These are phyloP conservation scores for Chaetomium cochliodes DNA, from an alignment of 495 filamentous ascomycete genomes.

Conservation along the genomic window DNA sequence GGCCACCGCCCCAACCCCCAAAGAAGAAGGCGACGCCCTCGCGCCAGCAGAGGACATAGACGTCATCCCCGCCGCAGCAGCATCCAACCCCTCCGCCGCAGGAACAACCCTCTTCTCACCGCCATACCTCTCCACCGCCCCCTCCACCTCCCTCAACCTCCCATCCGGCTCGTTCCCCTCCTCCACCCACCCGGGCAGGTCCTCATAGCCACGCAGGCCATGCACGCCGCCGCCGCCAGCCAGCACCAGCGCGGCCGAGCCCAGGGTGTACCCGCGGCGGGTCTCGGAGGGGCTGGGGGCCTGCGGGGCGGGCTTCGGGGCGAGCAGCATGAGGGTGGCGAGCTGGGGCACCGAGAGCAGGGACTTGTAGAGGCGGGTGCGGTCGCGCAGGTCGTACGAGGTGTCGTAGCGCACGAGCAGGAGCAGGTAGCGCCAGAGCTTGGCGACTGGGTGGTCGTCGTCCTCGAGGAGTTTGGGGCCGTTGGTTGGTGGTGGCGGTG, in stretches of 20 bases:
- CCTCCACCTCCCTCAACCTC: constrained; percentile 59
- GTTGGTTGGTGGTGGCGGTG: not conserved
- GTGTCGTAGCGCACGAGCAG: constrained; percentile 86
- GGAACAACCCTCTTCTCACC: constrained; percentile 49
- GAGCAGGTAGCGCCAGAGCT: constrained; percentile 81
- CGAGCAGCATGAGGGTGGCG: constrained; percentile 83
- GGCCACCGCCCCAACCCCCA: constrained; percentile 58
- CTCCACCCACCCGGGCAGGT: constrained; percentile 81
- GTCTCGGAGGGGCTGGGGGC: constrained; percentile 79
- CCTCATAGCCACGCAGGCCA: constrained; percentile 71
- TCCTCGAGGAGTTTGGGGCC: constrained; percentile 39
- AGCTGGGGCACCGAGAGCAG: constrained; percentile 80
- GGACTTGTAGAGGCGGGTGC: constrained; percentile 80
- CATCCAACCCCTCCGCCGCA: constrained; percentile 65
- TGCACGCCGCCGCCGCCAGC: constrained; percentile 69
- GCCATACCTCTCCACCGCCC: constrained; percentile 35
- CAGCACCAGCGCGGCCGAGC: constrained; percentile 79
- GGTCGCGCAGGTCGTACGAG: constrained; percentile 92
- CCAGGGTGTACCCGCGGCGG: constrained; percentile 70
- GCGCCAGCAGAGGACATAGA: constrained; percentile 38
- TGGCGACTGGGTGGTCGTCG: constrained; percentile 64
- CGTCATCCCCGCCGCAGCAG: constrained; percentile 49
- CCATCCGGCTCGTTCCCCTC: constrained; percentile 76
- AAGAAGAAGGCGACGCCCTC: constrained; percentile 50
- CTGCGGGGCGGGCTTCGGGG: constrained; percentile 90